Evolutionary conservation across 306 rosid species (phyloP), one percentile per base, ranked within the genome.

Genomic region (Albizia julibrissin): DNA sequence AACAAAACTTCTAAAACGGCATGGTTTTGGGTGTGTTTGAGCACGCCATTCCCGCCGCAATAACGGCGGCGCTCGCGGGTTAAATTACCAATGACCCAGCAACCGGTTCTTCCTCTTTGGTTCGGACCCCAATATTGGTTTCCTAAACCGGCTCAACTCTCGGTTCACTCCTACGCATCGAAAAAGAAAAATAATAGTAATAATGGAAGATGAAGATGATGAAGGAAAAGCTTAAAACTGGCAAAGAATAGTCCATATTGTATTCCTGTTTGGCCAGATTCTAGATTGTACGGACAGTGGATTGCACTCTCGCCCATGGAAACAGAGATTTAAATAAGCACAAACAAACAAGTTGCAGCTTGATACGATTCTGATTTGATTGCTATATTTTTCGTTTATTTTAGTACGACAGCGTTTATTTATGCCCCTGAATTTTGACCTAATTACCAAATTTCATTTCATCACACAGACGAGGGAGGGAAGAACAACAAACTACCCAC

Each of bases 41-140:
- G 42, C 86, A 87, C 90, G 89, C 93, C 89, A 88, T 87, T 83
- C 78, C 84, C 89, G 95, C 99, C 95, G 93, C 90, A 87, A 89
- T 85, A 86, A 82, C 92, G 95, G 97, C 89, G 87, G 90, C 76
- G 86, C 56, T 72, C 54, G 47, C 62, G 68, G 44, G n/a, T 14
- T 31, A 43, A 85, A 66, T 16, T 83, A 71, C 82, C 69, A 4
- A 9, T 50, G 44, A 78, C 34, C 76, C 71, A 77, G 81, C 70
- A 80, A 64, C 69, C 80, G 75, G 31, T 16, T 80, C 50, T 80
- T 61, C 68, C 64, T 33, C 6, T 6, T 64, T 61, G 10, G 65
- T 37, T 6, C 40, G 40, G 40, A 37, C 40, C 73, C 31, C 83
- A 2, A 2, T 34, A 10, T 26, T 79, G 79, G 13, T 56, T 29